Evolutionary conservation across 2,329 filamentous ascomycete genomes (phyloP).

Genomic region (Apiospora aurea): DNA sequence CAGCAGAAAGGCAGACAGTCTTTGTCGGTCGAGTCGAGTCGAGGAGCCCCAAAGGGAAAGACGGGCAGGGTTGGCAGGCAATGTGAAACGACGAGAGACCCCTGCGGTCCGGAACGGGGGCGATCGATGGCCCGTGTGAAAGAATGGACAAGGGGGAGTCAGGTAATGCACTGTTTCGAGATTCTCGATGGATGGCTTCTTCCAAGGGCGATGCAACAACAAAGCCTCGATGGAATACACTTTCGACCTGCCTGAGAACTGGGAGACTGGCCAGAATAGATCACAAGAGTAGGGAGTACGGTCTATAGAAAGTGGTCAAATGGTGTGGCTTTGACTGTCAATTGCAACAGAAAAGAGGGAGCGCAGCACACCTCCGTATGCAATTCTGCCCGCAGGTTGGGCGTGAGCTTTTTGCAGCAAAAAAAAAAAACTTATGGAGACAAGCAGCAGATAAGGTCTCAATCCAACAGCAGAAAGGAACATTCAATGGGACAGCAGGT

Average conservation of each 20-base stretch:
- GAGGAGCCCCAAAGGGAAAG: constrained; percentile 21
- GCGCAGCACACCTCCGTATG: constrained; percentile 2
- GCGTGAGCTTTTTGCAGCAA: not conserved
- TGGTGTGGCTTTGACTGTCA: not conserved
- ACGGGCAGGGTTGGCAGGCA: constrained; percentile 22
- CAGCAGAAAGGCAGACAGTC: constrained; percentile 15
- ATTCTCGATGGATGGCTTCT: constrained; percentile 21
- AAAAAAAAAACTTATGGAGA: not conserved
- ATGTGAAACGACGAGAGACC: constrained; percentile 24
- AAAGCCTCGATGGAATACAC: constrained; percentile 18
- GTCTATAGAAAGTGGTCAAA: not conserved
- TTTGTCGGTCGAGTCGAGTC: constrained; percentile 11
- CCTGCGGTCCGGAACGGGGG: constrained; percentile 23
- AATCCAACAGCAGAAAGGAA: constrained; percentile 1
- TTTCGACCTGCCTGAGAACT: not conserved
- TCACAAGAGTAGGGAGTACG: not conserved
- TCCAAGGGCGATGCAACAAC: constrained; percentile 13
- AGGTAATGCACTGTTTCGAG: constrained; percentile 23
- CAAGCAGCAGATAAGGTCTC: constrained; percentile 1
- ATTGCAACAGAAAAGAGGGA: not conserved
- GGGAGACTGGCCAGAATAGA: not conserved
- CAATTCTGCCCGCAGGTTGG: not conserved
- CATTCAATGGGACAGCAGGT: not conserved
- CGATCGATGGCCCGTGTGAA: constrained; percentile 24
- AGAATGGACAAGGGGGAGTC: constrained; percentile 18